Evolutionary conservation across 306 rosid genomes (phyloP), one percentile per base, ranked within the genome.

Genomic region (Rosa multiflora): DNA sequence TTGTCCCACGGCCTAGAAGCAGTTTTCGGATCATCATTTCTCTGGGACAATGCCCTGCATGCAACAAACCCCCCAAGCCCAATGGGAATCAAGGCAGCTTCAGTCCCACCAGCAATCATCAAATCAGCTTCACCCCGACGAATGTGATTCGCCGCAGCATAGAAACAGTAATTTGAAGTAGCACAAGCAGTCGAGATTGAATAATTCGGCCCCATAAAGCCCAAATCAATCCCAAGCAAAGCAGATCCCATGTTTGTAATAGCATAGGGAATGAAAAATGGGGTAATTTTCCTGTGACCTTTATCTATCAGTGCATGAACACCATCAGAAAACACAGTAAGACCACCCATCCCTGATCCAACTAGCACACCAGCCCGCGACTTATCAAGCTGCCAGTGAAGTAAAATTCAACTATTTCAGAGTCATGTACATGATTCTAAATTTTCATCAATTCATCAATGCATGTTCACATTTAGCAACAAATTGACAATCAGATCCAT

Each of bases 1-100:
- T 68, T 89, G 81, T 96, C 99, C 99, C 99, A 96, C n/a, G 99
- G 99, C 88, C 99, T 90, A 0, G 99, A 96, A 83, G 99, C 99
- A 80, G 99, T 96, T 90, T 87, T 83, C 10, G 98, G 99, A 72
- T 96, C 98, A 83, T 96, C 96, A 42, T 96, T 96, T 81, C 99
- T 89, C 88, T 93, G 98, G 74, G 98, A 96, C 43, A 96, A 84
- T 10, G 99, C 99, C 84, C 99, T 86, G 90, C 97, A 93, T 55
- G 98, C 99, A 82, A 93, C 94, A 82, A 96, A 93, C 47, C 98
- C 99, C 9, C 99, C 99, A 42, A 96, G 71, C 64, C 99, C 99
- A 83, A 96, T 87, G 2, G 99, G 99, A 76, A 96, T 88, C 23
- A 96, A 87, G 21, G 97, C 98, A 75, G 99, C 99, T 83, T 96